A percentile compares a stretch with the other conserved stretches of the same genome.
phyloP scores from a whole-genome alignment of 1,284 basidiomycete genomes.

The Calocybe gambosa region DNA sequence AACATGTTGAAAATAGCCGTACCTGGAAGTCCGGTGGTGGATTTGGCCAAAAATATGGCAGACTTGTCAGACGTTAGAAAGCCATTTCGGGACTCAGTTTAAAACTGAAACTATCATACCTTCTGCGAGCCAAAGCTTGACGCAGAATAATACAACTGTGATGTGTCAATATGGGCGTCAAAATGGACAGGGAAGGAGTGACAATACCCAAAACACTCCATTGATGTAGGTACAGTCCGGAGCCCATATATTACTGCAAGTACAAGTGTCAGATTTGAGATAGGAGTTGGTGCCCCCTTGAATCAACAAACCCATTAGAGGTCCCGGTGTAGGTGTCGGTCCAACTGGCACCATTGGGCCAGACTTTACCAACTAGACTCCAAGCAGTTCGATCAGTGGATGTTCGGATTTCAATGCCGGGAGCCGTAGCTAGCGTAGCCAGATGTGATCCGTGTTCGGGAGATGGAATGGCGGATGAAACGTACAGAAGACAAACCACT shows the following conservation, averaged over 20 bases:
- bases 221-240: constrained; percentile 45
- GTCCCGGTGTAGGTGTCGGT: constrained; percentile 46
- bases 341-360: constrained; percentile 43
- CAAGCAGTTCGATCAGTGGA: constrained; percentile 46
- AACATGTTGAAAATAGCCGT: constrained; percentile 1
- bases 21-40: constrained; percentile 38
- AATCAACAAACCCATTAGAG: constrained; percentile 35
- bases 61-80: constrained; percentile 9
- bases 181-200: neutral
- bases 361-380: constrained; percentile 43
- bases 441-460: neutral
- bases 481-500: constrained; percentile 48
- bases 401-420: constrained; percentile 46
- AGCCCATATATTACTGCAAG: constrained; percentile 39
- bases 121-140: constrained; percentile 46
- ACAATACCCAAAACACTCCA: constrained; percentile 38
- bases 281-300: constrained; percentile 10
- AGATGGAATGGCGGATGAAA: neutral
- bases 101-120: constrained; percentile 20
- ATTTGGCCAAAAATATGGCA: constrained; percentile 45
- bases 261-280: neutral
- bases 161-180: neutral
- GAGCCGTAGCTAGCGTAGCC: constrained; percentile 33
- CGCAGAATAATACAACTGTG: constrained; percentile 32
- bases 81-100: neutral